Base-by-base conservation (phyloP, 2,329 filamentous ascomycete species). In the Aspergillus sojae region DNA sequence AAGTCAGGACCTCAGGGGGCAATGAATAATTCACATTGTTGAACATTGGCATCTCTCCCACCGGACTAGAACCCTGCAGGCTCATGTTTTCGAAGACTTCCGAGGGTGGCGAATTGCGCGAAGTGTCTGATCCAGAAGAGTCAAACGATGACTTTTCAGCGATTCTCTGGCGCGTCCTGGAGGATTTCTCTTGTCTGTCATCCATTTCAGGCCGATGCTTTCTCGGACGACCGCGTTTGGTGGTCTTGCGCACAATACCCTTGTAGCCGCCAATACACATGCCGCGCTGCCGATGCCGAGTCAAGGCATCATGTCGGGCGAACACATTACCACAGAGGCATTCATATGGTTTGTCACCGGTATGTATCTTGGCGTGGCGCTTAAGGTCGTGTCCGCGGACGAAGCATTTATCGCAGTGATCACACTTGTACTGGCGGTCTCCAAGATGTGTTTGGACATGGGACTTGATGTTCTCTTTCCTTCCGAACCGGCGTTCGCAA, bases 381-480 rank as follows among this genome's bases (percentile, higher is more conserved):
- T 98, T 99, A 65, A 98, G 88, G 77, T 99, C 95, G 77, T 99
- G 95, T 72, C 97, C 94, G 43, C 95, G 90, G 48, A 98, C 95
- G 76, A 99, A 99, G 80, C 93, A 94, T 81, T 98, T 98, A 58
- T 91, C 86, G 82, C 95, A 99, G 61, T 91, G 90, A 53, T 94
- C 93, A 80, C 95, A 99, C 78, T 92, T 90, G 81, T 93, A 99
- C 76, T 97, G 95, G 55, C 95, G 88, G 77, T 99, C 95, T 72
- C 96, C 95, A 67, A 99, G 89, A 79, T 99, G 95, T 4, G 95
- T 99, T 80, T 99, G 95, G 16, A 99, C 92, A 77, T 99, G 95
- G 0, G 94, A 96, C 77, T 97, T 96, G 83, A 98, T 97, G 80
- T 99, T 98, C 78, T 99, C 95, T 78, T 97, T 96, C 70, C 95